These are phyloP conservation scores for Mycena polygramma DNA, from an alignment of 768 basidiomycete species.

Conservation along the genomic window DNA sequence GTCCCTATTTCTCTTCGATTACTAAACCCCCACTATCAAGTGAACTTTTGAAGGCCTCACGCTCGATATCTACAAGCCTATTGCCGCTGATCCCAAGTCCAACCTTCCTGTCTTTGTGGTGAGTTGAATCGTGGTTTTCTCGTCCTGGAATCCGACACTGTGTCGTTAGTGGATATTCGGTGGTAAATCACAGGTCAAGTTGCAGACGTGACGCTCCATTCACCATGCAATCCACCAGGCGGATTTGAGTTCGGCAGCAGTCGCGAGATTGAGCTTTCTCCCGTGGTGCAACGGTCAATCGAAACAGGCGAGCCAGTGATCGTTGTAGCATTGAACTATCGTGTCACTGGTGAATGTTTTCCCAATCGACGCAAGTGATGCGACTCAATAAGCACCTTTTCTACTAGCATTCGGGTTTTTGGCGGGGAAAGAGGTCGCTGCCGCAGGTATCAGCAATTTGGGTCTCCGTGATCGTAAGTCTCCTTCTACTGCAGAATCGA, in stretches of 20 bases:
- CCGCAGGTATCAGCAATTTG: conserved; percentile 23
- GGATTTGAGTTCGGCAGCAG: conserved; percentile 17
- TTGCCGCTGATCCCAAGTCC: not conserved
- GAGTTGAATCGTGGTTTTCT: not conserved
- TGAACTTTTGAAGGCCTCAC: conserved; percentile 19
- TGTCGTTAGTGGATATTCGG: conserved; percentile 10
- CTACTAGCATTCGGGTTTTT: conserved; percentile 23
- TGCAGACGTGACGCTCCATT: not conserved
- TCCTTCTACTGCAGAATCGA: not conserved
- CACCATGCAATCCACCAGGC: not conserved
- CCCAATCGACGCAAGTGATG: not conserved
- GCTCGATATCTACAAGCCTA: conserved; percentile 12
- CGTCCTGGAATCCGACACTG: too few species aligned
- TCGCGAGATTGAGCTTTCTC: not conserved
- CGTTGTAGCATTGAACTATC: conserved; percentile 19
- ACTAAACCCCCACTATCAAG: too few species aligned
- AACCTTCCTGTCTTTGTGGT: conserved; percentile 25
- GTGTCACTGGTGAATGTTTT: conserved; percentile 8
- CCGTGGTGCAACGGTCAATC: conserved; percentile 19
- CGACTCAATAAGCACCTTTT: not conserved
- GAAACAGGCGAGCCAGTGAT: conserved; percentile 16
- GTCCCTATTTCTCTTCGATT: not conserved
- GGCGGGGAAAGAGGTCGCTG: conserved; percentile 13
- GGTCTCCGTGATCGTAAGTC: conserved; percentile 21
- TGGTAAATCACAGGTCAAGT: not conserved